Base-by-base conservation (phyloP, 352 stramenopile genomes). In the Globisporangium radiosum region DNA sequence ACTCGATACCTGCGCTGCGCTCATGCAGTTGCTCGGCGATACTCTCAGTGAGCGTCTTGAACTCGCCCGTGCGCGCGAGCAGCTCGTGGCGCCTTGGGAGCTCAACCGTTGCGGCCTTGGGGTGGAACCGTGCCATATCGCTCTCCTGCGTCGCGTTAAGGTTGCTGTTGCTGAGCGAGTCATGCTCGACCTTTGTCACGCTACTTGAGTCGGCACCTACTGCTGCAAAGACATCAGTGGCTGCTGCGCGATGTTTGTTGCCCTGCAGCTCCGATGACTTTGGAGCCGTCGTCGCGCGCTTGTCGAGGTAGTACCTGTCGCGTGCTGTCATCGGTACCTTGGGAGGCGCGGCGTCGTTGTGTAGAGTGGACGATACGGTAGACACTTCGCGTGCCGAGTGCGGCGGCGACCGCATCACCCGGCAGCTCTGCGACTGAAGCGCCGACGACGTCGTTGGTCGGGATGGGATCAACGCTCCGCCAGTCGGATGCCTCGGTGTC, bases 21-120 rank as follows among this genome's bases (percentile, higher is more conserved):
- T 64, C 15, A 5, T 25, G 36, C 47, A 90, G 60, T 55, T 75
- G 64, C 38, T 78, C 80, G 7, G 69, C 70, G 10, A 92, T 60
- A 25, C 59, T 75, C 52, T 92, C 80, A 3, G 78, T 78, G 19
- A 90, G 73, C 36, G 82, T 87, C 52, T 77, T 81, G 39, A 85
- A 82, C 8, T 79, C 59, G n/a, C 62, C 60, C 5, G 59, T 72
- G 11, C 65, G 71, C n/a, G 77, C 59, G 1, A 90, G 49, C 3
- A 92, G 60, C 38, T 84, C 73, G 36, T 71, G 63, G 1, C 73
- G 73, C 39, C 62, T 70, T 19, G 68, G 57, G 3, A 55, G 36
- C 1, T 70, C 66, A 8, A 42, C 36, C 1, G 45, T 17, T 33
- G 40, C 39, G 33, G 7, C 37, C 7, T 59, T 65, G 9, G 53